A percentile compares a stretch with the other conserved stretches of the same genome.
phyloP scores from a whole-genome alignment of 2,329 filamentous ascomycete species.

The Neonectria ditissima region DNA sequence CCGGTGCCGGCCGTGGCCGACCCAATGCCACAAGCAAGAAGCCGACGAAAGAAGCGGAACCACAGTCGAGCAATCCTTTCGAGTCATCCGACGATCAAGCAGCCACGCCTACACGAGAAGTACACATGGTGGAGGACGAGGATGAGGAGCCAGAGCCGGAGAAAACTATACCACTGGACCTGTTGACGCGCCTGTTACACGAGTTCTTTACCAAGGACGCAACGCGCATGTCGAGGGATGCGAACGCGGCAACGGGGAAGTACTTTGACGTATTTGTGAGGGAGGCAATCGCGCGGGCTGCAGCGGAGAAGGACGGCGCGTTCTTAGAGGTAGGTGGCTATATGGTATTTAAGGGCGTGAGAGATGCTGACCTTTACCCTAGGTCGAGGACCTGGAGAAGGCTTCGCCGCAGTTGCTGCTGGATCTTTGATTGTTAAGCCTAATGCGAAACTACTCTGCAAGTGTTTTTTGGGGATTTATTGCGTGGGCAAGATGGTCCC shows the following conservation, averaged over 20 bases:
- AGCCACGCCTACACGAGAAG: constrained; percentile 38
- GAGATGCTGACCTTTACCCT: constrained; percentile 29
- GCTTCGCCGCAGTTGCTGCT: constrained; percentile 85
- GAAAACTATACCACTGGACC: constrained; percentile 74
- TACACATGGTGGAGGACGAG: constrained; percentile 44
- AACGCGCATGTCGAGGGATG: constrained; percentile 81
- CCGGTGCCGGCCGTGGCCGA: constrained; percentile 52
- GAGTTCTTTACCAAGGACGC: constrained; percentile 80
- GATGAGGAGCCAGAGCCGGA: constrained; percentile 53
- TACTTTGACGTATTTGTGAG: constrained; percentile 93
- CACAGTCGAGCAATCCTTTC: constrained; percentile 51
- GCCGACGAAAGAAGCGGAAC: constrained; percentile 36
- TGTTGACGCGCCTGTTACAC: constrained; percentile 82
- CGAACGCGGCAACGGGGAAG: constrained; percentile 80
- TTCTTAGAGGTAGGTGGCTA: constrained; percentile 76
- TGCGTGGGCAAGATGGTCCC: neutral
- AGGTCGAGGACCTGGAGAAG: constrained; percentile 92
- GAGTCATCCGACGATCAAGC: constrained; percentile 49
- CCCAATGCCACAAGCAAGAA: constrained; percentile 46
- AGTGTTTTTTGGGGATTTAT: neutral
- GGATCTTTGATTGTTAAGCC: constrained; percentile 73
- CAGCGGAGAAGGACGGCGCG: constrained; percentile 74
- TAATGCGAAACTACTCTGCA: neutral
- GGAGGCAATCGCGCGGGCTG: constrained; percentile 85
- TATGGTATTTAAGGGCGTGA: neutral